A percentile compares a stretch with the other conserved stretches of the same genome.
These are phyloP conservation scores for Mortierella sp. DNA, from an alignment of 371 early-diverging fungal genomes.

Conservation along the genomic window DNA sequence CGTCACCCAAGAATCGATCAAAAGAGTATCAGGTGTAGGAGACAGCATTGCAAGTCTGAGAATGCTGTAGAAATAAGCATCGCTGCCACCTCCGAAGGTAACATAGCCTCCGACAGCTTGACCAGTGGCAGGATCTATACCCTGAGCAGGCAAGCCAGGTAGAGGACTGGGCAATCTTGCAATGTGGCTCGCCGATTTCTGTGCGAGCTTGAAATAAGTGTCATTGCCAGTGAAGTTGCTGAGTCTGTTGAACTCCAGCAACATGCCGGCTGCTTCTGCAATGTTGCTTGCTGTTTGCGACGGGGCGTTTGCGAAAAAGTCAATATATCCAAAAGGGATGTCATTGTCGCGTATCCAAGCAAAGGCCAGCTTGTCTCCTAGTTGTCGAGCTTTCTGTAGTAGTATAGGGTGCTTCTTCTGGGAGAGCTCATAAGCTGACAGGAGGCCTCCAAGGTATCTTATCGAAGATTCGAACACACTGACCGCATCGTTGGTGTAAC, in stretches of 20 bases:
- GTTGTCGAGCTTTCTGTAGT: neutral
- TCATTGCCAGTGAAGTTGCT: neutral
- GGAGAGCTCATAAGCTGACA: conserved; percentile 78
- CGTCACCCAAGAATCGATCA: neutral
- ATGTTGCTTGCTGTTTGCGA: neutral
- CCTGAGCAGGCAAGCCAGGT: conserved; percentile 1
- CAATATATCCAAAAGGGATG: neutral
- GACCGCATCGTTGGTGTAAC: neutral
- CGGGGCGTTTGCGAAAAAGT: neutral
- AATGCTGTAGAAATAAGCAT: conserved; percentile 2
- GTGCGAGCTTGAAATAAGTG: conserved; percentile 1
- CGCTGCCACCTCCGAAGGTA: conserved; percentile 3
- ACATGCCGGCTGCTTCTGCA: conserved; percentile 2
- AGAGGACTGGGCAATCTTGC: neutral
- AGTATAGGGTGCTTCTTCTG: neutral
- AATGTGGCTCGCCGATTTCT: neutral
- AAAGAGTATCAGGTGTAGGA: neutral
- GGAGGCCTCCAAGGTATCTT: conserved; percentile 85
- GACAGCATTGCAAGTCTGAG: conserved; percentile 2
- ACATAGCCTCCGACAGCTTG: neutral
- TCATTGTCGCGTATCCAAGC: conserved; percentile 1
- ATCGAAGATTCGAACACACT: conserved; percentile 86
- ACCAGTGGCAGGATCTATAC: neutral
- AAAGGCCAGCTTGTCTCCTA: conserved; percentile 5
- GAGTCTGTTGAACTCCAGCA: conserved; percentile 5